Conservation (phyloP, 768 basidiomycete genomes). For the Jaapia argillacea region DNA sequence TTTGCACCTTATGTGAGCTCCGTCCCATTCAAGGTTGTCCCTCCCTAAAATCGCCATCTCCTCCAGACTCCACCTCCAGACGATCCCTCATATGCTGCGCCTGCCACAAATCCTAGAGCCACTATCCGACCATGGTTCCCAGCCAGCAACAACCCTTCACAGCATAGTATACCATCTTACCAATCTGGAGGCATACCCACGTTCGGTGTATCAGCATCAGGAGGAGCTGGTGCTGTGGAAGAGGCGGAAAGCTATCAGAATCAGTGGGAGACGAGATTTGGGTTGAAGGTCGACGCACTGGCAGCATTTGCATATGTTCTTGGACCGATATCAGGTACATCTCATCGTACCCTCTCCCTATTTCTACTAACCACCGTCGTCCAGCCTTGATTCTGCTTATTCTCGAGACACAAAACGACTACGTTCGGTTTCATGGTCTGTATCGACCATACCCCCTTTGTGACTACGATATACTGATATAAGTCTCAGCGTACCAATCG, state of each 20-base stretch:
- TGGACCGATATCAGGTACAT: slow-evolving; percentile 66
- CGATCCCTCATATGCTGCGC: slow-evolving; percentile 21
- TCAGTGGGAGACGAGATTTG: slow-evolving; percentile 63
- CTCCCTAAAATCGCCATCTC: not conserved
- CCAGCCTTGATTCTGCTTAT: slow-evolving; percentile 55
- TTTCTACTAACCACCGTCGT: slow-evolving; percentile 1
- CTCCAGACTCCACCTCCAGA: slow-evolving; percentile 51
- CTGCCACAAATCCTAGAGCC: slow-evolving; percentile 18
- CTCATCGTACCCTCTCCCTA: not conserved
- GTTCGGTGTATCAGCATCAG: slow-evolving; percentile 34
- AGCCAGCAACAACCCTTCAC: slow-evolving; percentile 17
- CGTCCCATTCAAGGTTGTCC: not conserved
- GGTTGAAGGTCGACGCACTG: slow-evolving; percentile 56
- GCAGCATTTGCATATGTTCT: slow-evolving; percentile 57
- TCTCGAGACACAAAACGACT: slow-evolving; percentile 71
- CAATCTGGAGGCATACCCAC: slow-evolving; percentile 62
- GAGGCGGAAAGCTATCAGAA: slow-evolving; percentile 34
- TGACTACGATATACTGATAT: slow-evolving; percentile 6
- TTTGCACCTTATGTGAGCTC: slow-evolving; percentile 51
- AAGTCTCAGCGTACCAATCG: slow-evolving; percentile 79
- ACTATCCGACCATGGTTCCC: slow-evolving; percentile 45
- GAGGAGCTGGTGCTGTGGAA: slow-evolving; percentile 26
- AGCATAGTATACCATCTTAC: slow-evolving; percentile 36
- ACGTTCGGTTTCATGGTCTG: slow-evolving; percentile 67
- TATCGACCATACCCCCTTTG: slow-evolving; percentile 4